These are phyloP conservation scores for Boletus rex-veris DNA, from an alignment of 768 basidiomycete species.

Conservation along the genomic window DNA sequence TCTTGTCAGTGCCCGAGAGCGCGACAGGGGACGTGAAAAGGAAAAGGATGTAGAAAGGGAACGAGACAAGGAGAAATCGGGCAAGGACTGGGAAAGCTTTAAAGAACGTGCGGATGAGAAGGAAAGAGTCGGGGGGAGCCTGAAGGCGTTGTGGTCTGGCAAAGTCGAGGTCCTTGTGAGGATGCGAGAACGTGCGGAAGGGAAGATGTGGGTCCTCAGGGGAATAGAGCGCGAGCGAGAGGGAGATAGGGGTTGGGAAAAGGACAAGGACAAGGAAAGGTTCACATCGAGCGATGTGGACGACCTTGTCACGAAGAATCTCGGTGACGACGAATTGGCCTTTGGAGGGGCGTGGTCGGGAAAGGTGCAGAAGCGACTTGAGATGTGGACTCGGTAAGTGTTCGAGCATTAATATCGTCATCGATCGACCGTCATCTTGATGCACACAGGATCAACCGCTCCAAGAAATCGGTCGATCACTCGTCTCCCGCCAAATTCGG, in stretches of 20 bases:
- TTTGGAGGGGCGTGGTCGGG: conserved; percentile 39
- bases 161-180: conserved; percentile 25
- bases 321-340: conserved; percentile 30
- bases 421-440: conserved; percentile 4
- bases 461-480: conserved; percentile 30
- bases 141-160: conserved; percentile 35
- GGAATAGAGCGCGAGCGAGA: conserved; percentile 28
- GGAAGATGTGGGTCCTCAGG: conserved; percentile 10
- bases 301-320: conserved; percentile 20
- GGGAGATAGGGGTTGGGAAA: conserved; percentile 25
- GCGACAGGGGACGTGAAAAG: conserved; percentile 31
- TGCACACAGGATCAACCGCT: conserved; percentile 32
- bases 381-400: conserved; percentile 47
- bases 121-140: conserved; percentile 32
- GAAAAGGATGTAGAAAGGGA: conserved; percentile 34
- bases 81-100: conserved; percentile 34
- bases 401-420: background rate
- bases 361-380: conserved; percentile 45
- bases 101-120: conserved; percentile 33
- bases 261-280: conserved; percentile 23
- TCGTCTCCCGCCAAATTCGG: conserved; percentile 21
- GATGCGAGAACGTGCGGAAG: conserved; percentile 30
- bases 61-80: conserved; percentile 36
- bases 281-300: conserved; percentile 31
- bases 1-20: conserved; percentile 35